These are phyloP conservation scores for Aspergillus luchuensis DNA, from an alignment of 2,329 filamentous ascomycete species.

Conservation along the genomic window DNA sequence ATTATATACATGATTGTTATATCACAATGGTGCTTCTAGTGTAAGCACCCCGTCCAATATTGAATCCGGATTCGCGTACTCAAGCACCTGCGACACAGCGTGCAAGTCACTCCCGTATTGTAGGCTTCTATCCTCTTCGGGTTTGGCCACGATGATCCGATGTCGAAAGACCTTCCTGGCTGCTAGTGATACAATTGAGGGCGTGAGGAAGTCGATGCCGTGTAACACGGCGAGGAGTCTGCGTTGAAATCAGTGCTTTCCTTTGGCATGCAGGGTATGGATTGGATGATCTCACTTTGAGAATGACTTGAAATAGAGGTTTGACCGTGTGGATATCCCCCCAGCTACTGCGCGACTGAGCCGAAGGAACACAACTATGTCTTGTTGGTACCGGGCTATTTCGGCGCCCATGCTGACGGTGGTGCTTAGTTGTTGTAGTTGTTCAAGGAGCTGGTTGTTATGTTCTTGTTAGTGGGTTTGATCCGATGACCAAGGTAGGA, in stretches of 20 bases:
- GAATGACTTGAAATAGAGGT: conserved; percentile 72
- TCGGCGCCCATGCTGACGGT: conserved; percentile 71
- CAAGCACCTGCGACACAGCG: conserved; percentile 68
- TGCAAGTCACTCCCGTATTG: conserved; percentile 84
- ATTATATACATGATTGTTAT: too few species aligned
- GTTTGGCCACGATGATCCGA: conserved; percentile 69
- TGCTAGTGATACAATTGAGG: conserved; percentile 79
- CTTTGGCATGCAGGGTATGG: not conserved
- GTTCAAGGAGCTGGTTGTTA: conserved; percentile 50
- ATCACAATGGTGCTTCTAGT: conserved; percentile 58
- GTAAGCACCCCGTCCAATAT: conserved; percentile 62
- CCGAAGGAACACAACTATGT: conserved; percentile 82
- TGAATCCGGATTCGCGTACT: conserved; percentile 57
- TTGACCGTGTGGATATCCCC: conserved; percentile 76
- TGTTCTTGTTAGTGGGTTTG: conserved; percentile 1
- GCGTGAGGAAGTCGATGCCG: conserved; percentile 76
- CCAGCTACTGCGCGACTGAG: conserved; percentile 81
- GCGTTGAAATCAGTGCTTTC: not conserved
- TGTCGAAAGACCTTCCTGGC: conserved; percentile 86
- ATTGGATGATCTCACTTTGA: conserved; percentile 49
- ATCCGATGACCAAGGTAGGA: not conserved
- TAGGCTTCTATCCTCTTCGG: conserved; percentile 78
- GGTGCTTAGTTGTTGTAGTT: conserved; percentile 61
- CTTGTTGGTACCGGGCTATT: conserved; percentile 79
- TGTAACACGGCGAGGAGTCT: conserved; percentile 74